Evolutionary conservation across 306 rosid species (phyloP).

Genomic region (Gastrolobium villosum): DNA sequence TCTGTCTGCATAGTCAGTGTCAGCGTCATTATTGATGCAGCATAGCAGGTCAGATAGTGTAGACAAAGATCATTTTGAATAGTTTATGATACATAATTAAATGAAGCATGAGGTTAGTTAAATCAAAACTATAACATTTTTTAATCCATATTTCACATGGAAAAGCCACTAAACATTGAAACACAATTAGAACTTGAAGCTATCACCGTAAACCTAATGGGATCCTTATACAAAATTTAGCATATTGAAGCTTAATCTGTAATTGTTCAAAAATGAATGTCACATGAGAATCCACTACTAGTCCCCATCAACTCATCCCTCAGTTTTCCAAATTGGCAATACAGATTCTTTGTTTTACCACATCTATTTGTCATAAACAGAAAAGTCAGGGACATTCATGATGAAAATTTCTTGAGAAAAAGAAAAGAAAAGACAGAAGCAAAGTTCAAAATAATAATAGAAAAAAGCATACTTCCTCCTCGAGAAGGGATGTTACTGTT

Average conservation of each 20-base stretch:
- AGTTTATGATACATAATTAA: background rate
- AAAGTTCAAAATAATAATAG: background rate
- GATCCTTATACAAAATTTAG: background rate
- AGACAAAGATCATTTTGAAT: background rate
- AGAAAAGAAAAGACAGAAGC: background rate
- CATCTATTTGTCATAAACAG: background rate
- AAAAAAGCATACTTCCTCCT: conserved; percentile 72
- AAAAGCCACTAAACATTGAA: background rate
- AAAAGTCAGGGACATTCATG: background rate
- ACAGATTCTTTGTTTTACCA: background rate
- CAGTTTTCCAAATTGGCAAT: background rate
- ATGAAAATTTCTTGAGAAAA: background rate
- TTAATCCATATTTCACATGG: background rate
- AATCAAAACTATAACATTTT: background rate
- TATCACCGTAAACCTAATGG: conserved; percentile 5
- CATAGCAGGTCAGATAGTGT: background rate
- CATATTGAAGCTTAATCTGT: background rate
- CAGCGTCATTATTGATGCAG: conserved; percentile 21
- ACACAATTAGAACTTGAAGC: background rate
- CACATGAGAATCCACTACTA: conserved; percentile 15
- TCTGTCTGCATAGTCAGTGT: background rate
- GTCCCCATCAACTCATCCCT: conserved; percentile 13
- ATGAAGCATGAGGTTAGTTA: conserved; percentile 3
- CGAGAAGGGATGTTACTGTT: conserved; percentile 85
- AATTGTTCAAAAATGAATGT: background rate